A percentile compares a stretch with the other conserved stretches of the same genome.
Evolutionary conservation across 345 rosid genomes (phyloP).

Genomic region (Toxicodendron radicans): DNA sequence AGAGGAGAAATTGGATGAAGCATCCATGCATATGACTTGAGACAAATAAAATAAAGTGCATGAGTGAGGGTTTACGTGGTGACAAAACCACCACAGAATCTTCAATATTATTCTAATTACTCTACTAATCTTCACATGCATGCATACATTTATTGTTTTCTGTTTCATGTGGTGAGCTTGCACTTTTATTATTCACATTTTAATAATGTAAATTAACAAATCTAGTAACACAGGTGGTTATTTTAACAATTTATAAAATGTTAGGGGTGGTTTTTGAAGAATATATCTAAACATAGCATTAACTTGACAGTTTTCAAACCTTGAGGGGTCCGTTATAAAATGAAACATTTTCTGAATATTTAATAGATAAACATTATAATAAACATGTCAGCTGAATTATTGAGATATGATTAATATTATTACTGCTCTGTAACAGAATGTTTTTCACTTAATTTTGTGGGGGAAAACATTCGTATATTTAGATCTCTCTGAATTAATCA

Average conservation of each 20-base stretch:
- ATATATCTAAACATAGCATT: no score
- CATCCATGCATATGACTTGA: background rate
- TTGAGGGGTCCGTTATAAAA: no score
- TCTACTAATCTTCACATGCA: conserved; percentile 13
- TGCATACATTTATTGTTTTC: conserved; percentile 1
- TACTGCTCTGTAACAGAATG: conserved; percentile 22
- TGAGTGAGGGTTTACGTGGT: background rate
- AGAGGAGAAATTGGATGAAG: background rate
- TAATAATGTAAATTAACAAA: no score
- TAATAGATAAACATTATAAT: background rate
- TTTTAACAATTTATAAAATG: no score
- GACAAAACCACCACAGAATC: conserved; percentile 15
- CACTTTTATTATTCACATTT: no score
- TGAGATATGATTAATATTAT: background rate
- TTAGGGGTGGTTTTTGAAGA: no score
- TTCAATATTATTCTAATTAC: background rate
- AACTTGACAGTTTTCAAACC: no score
- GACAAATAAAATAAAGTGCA: background rate
- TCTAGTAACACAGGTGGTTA: no score
- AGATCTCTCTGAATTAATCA: background rate
- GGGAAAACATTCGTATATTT: no score
- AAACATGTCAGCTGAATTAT: background rate
- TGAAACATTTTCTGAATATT: background rate
- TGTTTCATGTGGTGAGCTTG: background rate
- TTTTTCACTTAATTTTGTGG: conserved; percentile 22